Evolutionary conservation across 305 asterid species (phyloP).

Genomic region (Rubia peregrina): DNA sequence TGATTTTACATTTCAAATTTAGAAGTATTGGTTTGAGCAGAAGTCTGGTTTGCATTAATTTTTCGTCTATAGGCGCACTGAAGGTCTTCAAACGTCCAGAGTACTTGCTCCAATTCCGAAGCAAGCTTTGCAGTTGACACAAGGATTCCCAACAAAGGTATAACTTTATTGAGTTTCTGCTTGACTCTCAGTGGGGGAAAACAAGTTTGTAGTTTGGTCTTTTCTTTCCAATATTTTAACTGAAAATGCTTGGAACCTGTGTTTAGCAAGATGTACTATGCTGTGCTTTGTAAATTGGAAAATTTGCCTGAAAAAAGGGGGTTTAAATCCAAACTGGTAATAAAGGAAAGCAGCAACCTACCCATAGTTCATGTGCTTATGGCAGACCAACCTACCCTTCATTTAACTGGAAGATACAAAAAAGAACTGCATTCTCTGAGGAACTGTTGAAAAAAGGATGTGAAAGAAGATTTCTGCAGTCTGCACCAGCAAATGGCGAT

Average conservation of each 20-base stretch:
- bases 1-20: background rate
- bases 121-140: slow-evolving; percentile 77
- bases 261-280: background rate
- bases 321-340: background rate
- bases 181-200: background rate
- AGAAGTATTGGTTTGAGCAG: background rate
- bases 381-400: background rate
- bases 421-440: background rate
- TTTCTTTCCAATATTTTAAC: background rate
- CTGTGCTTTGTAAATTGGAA: background rate
- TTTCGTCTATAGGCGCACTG: slow-evolving; percentile 61
- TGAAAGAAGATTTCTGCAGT: background rate
- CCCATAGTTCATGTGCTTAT: background rate
- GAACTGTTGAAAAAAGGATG: background rate
- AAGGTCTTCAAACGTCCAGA: slow-evolving; percentile 68
- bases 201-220: background rate
- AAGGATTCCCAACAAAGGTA: slow-evolving; percentile 96
- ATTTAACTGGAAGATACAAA: background rate
- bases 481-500: background rate
- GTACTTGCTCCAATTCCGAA: slow-evolving; percentile 93
- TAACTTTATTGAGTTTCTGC: background rate
- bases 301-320: background rate
- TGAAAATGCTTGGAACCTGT: too few species aligned
- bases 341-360: background rate
- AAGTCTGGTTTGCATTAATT: slow-evolving; percentile 8